These are phyloP conservation scores for Polytrichum commune DNA, from an alignment of 225 moss, liverwort and hornwort species.

Conservation along the genomic window DNA sequence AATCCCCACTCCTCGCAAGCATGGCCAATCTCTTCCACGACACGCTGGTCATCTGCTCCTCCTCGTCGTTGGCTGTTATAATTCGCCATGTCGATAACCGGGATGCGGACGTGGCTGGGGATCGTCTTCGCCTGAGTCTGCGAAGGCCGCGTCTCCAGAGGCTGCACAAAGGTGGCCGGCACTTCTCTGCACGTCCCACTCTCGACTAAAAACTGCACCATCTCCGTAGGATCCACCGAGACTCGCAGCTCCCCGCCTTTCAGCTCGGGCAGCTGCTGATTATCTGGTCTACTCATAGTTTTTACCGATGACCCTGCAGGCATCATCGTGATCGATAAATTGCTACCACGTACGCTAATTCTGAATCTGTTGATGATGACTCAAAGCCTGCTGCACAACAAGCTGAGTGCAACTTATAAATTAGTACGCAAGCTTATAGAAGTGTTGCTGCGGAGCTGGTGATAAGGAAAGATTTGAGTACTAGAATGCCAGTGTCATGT, in stretches of 20 bases:
- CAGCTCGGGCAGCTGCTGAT: not conserved
- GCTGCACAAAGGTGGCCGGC: constrained; percentile 2
- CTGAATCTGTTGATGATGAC: no score
- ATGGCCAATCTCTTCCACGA: not conserved
- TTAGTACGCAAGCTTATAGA: no score
- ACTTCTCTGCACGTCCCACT: constrained; percentile 5
- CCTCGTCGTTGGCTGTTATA: not conserved
- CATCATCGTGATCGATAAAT: not conserved
- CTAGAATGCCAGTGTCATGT: no score
- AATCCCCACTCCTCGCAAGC: constrained; percentile 13
- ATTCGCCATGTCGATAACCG: constrained; percentile 5
- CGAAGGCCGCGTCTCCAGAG: not conserved
- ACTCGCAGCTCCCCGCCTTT: constrained; percentile 6
- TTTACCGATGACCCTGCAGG: not conserved
- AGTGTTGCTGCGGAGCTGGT: no score
- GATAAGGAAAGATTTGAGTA: no score
- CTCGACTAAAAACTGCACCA: constrained; percentile 9
- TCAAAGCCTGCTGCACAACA: no score
- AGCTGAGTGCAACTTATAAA: no score
- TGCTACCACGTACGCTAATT: no score
- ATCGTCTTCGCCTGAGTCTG: not conserved
- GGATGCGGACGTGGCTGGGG: constrained; percentile 5
- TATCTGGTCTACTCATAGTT: not conserved
- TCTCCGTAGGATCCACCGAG: not conserved
- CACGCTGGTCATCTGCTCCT: not conserved